Percentiles rank a stretch among this genome's conserved stretches.
phyloP scores from a whole-genome alignment of 2,329 filamentous ascomycete genomes.

The Beauveria australis region DNA sequence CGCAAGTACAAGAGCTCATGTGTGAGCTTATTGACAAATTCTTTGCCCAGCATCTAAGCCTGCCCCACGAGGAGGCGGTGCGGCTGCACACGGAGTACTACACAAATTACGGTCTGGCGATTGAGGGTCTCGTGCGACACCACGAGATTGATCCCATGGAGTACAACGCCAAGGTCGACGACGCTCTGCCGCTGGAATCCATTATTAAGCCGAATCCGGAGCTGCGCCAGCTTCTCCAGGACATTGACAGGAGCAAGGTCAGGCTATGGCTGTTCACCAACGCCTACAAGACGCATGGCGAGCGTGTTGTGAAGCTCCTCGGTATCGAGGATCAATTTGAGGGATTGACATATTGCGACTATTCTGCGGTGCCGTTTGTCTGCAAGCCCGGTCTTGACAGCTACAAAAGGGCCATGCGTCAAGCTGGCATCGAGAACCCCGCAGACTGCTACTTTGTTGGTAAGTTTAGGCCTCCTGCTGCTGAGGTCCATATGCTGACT shows the following conservation, averaged over 20 bases:
- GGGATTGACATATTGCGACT: conserved; percentile 92
- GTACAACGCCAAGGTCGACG: conserved; percentile 91
- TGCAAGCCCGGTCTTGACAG: conserved; percentile 83
- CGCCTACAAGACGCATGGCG: conserved; percentile 83
- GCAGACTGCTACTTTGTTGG: conserved; percentile 88
- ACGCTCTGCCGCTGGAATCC: conserved; percentile 79
- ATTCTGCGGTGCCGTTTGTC: conserved; percentile 60
- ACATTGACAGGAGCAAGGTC: conserved; percentile 77
- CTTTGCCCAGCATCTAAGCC: conserved; percentile 60
- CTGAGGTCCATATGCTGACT: accelerated
- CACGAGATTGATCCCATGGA: conserved; percentile 93
- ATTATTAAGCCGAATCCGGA: conserved; percentile 73
- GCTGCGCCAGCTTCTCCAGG: conserved; percentile 67
- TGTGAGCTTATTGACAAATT: conserved; percentile 64
- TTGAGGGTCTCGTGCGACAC: conserved; percentile 86
- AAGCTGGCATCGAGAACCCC: conserved; percentile 61
- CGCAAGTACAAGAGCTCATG: conserved; percentile 85
- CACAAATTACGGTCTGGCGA: conserved; percentile 90
- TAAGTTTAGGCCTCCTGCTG: conserved; percentile 35
- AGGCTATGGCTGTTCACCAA: conserved; percentile 94
- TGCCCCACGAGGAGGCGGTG: conserved; percentile 70
- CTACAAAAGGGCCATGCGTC: conserved; percentile 81
- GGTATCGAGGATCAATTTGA: conserved; percentile 85
- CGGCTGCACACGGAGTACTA: conserved; percentile 89
- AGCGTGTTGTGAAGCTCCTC: conserved; percentile 71